Conservation (phyloP, 2,329 filamentous ascomycete genomes). For the Pseudocercospora eumusae region DNA sequence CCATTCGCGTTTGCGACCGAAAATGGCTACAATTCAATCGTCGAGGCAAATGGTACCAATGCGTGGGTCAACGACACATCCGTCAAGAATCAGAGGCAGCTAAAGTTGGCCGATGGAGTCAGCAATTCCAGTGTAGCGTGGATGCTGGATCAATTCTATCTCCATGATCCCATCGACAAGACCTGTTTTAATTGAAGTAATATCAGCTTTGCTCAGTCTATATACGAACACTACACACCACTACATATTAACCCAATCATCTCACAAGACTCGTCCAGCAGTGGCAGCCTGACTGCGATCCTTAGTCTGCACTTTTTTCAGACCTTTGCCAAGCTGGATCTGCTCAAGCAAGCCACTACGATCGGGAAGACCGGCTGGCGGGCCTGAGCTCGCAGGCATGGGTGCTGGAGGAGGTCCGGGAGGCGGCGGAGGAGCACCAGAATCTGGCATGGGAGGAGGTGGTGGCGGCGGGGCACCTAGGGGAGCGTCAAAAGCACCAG, state of each 20-base stretch:
- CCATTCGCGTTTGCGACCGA: conserved; percentile 21
- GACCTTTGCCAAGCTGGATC: conserved; percentile 74
- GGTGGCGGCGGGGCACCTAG: conserved; percentile 50
- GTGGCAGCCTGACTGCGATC: conserved; percentile 74
- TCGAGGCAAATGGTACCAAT: conserved; percentile 16
- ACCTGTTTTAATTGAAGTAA: background rate
- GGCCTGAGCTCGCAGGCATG: conserved; percentile 30
- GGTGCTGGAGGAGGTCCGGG: conserved; percentile 46
- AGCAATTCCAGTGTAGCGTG: conserved; percentile 16
- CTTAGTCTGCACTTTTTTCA: conserved; percentile 88
- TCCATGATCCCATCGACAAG: background rate
- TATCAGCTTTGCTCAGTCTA: conserved; percentile 6
- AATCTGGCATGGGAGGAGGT: conserved; percentile 41
- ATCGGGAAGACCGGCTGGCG: conserved; percentile 44
- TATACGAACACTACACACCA: conserved; percentile 5
- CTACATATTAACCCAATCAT: background rate
- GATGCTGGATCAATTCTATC: conserved; percentile 22
- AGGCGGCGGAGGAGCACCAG: conserved; percentile 51
- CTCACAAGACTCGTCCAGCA: conserved; percentile 69
- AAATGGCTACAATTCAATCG: conserved; percentile 22
- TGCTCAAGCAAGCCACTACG: conserved; percentile 71
- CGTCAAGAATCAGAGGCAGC: conserved; percentile 25
- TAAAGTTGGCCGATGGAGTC: conserved; percentile 25
- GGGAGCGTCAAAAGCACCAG: conserved; percentile 49
- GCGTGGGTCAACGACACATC: conserved; percentile 29